Evolutionary conservation across 2,329 filamentous ascomycete species (phyloP), one percentile per base, ranked within the genome.

Genomic region (Thielaviopsis ethacetica): DNA sequence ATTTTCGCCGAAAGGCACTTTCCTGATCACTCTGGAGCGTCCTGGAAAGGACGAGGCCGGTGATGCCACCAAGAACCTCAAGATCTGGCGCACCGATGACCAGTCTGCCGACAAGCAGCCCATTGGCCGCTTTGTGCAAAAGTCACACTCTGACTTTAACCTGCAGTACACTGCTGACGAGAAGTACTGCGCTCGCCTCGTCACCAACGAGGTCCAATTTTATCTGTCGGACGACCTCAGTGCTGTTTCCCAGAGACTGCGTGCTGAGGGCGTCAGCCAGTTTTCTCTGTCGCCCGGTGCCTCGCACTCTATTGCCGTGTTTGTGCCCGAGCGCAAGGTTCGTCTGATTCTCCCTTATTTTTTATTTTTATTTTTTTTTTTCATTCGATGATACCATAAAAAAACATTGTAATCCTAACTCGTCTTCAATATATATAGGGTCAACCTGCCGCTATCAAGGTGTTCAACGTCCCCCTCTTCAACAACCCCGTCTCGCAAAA

Each of bases 141-240:
- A 96, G 78, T 86, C 84, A 64, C 89, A 95, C 76, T 88, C 86
- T 53, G 88, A 91, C 67, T 97, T 91, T 91, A 97, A 96, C 70
- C 77, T 98, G 68, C 91, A 97, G 73, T 98, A 97, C 73, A 95
- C 91, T 30, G 80, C 82, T 61, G 93, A 98, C 69, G 93, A 98
- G 78, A 82, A 84, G 70, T 91, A 88, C 71, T 97, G 91, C 71
- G 93, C 91, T 64, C 89, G 93, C 65, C 79, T 85, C 63, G 91
- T 97, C 66, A 96, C 88, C 71, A 98, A 98, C 70, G 91, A 97
- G 76, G 88, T 98, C 59, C 93, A 97, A 67, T 95, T 98, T 72
- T 97, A 91, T 76, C 81, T 95, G 72, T 93, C 88, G 70, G 80
- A 85, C 64, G 85, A 97, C 69, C 77, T 97, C 68, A 76, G 79